A percentile compares a stretch with the other conserved stretches of the same genome.
Conservation (phyloP, 495 filamentous ascomycete species). For the Hypomontagnella submonticulosa region DNA sequence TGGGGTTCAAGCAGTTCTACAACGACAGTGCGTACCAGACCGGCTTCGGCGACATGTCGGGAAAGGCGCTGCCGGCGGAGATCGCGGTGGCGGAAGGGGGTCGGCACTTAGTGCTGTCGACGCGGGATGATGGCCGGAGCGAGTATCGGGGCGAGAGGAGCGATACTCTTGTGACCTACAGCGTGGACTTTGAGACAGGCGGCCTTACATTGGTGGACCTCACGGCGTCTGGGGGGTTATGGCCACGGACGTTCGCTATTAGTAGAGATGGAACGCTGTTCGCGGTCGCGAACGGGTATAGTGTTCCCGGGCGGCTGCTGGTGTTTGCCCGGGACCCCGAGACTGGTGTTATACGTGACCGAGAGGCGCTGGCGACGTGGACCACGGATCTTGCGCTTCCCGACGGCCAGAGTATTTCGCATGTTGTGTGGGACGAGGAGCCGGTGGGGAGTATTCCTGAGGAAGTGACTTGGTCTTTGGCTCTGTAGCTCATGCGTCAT, state of each 20-base stretch:
- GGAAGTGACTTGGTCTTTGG: background rate
- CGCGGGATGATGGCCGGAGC: slow-evolving; percentile 8
- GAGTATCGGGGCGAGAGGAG: slow-evolving; percentile 11
- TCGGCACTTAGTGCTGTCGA: slow-evolving; percentile 12
- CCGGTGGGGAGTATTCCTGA: background rate
- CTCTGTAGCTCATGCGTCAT: too few relatives aligned
- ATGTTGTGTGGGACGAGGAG: slow-evolving; percentile 9
- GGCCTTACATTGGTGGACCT: background rate
- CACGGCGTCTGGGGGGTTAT: slow-evolving; percentile 9
- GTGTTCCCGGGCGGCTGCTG: slow-evolving; percentile 18
- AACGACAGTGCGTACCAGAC: slow-evolving; percentile 13
- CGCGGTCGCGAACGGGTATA: slow-evolving; percentile 12
- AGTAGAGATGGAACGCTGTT: slow-evolving; percentile 18
- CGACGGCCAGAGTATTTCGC: slow-evolving; percentile 6
- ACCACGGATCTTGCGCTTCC: slow-evolving; percentile 9
- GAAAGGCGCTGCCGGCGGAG: slow-evolving; percentile 6
- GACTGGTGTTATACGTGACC: slow-evolving; percentile 11
- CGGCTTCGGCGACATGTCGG: slow-evolving; percentile 4
- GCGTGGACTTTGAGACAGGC: slow-evolving; percentile 15
- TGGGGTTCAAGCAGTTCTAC: slow-evolving; percentile 19
- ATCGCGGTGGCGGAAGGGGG: slow-evolving; percentile 11
- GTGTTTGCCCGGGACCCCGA: slow-evolving; percentile 16
- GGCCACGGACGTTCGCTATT: slow-evolving; percentile 9
- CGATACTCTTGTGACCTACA: slow-evolving; percentile 12
- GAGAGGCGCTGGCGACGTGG: background rate